Evolutionary conservation across 1,139 yeast genomes (phyloP).

Genomic region (Yamadazyma blattariae): DNA sequence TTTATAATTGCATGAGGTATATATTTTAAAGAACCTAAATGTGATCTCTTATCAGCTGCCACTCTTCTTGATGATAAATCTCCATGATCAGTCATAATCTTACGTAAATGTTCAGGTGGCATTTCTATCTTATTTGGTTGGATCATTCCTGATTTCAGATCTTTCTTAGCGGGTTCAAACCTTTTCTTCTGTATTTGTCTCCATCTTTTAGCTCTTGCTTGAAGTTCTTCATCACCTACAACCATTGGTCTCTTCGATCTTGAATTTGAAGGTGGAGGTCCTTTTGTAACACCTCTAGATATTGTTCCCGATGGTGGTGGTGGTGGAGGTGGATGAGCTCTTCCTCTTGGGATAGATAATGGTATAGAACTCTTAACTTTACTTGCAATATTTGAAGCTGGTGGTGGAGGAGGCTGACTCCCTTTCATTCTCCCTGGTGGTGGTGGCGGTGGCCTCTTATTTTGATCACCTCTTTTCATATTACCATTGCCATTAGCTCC

Average conservation of each 20-base stretch:
- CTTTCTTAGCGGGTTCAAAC: slow-evolving; percentile 27
- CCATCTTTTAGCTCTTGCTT: slow-evolving; percentile 60
- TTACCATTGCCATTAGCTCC: slow-evolving; percentile 1
- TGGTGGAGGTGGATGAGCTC: slow-evolving; percentile 1
- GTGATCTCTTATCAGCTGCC: slow-evolving; percentile 85
- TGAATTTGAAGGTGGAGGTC: slow-evolving; percentile 11
- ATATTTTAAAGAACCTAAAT: slow-evolving; percentile 86
- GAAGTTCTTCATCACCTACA: slow-evolving; percentile 21
- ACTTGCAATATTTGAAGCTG: slow-evolving; percentile 1
- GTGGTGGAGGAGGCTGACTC: neutral
- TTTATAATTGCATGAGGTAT: slow-evolving; percentile 95
- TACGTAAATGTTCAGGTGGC: slow-evolving; percentile 94
- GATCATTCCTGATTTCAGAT: slow-evolving; percentile 38
- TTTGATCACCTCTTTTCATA: neutral
- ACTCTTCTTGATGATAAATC: slow-evolving; percentile 80
- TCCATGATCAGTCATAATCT: slow-evolving; percentile 80
- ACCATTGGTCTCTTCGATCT: slow-evolving; percentile 7
- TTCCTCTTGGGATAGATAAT: neutral
- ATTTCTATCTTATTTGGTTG: slow-evolving; percentile 71
- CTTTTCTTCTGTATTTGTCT: slow-evolving; percentile 59
- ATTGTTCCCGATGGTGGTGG: neutral
- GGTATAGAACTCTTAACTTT: neutral
- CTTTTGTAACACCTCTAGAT: slow-evolving; percentile 7
- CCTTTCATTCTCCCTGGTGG: neutral
- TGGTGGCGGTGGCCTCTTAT: neutral